These are phyloP conservation scores for Saccharomyces paradoxus DNA, from an alignment of 805 yeast species.

Conservation along the genomic window DNA sequence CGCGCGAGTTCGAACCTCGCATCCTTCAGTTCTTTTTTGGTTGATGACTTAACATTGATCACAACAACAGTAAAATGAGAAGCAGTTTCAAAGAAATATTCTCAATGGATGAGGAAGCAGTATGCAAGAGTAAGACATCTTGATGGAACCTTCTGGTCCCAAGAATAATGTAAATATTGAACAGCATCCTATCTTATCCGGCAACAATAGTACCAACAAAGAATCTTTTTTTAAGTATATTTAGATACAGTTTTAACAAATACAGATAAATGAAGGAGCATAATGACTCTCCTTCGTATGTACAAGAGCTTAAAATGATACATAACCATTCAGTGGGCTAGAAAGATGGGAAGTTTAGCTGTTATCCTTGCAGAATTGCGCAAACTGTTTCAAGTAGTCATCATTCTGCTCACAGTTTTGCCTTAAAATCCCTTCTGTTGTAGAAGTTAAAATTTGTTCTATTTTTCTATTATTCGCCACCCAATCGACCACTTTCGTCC, in stretches of 20 bases:
- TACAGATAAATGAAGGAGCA: background rate
- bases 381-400: slow-evolving; percentile 22
- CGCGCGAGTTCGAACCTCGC: background rate
- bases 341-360: background rate
- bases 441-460: slow-evolving; percentile 35
- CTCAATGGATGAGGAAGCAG: background rate
- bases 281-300: background rate
- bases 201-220: background rate
- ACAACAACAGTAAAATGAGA: too few relatives aligned
- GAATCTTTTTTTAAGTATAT: too few relatives aligned
- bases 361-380: background rate
- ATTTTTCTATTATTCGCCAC: slow-evolving; percentile 35
- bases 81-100: too few relatives aligned
- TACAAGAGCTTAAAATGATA: background rate
- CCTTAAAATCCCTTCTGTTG: slow-evolving; percentile 29
- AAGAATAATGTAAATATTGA: too few relatives aligned
- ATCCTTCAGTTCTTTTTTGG: background rate
- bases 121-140: background rate
- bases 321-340: background rate
- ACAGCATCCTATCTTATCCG: too few relatives aligned
- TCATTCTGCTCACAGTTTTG: slow-evolving; percentile 32
- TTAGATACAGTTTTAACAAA: background rate
- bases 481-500: slow-evolving; percentile 30
- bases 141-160: background rate
- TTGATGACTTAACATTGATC: background rate